Percentiles rank a stretch among this genome's conserved stretches.
Evolutionary conservation across 306 rosid species (phyloP).

Genomic region (Cercis canadensis): DNA sequence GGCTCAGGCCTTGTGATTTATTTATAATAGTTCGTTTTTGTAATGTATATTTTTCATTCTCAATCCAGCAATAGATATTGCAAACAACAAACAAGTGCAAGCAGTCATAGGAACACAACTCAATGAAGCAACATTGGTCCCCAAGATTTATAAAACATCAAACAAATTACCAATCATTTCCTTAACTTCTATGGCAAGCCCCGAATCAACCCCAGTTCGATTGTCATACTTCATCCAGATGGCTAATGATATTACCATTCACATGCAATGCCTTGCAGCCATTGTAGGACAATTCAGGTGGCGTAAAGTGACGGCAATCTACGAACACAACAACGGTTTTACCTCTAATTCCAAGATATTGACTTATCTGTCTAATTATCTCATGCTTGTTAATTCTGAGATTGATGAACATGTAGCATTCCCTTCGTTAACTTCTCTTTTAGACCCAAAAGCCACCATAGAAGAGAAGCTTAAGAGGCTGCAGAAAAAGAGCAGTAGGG

Average conservation of each 20-base stretch:
- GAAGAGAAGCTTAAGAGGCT: constrained; percentile 42
- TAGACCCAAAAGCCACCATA: constrained; percentile 30
- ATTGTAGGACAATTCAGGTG: constrained; percentile 45
- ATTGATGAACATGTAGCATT: constrained; percentile 37
- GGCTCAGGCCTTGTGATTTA: too few relatives aligned
- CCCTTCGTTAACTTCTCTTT: constrained; percentile 27
- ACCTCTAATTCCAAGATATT: background rate
- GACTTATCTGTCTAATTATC: constrained; percentile 41
- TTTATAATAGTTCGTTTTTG: too few relatives aligned
- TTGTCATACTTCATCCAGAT: constrained; percentile 39
- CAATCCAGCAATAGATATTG: background rate
- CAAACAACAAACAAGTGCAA: constrained; percentile 26
- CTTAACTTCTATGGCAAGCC: constrained; percentile 30
- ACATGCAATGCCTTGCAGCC: constrained; percentile 46
- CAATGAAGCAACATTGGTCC: constrained; percentile 36
- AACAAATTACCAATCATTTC: constrained; percentile 38
- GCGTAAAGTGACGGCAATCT: constrained; percentile 43
- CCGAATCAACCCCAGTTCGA: background rate
- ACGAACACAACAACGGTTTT: constrained; percentile 23
- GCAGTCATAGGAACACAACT: constrained; percentile 42
- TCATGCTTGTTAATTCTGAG: constrained; percentile 33
- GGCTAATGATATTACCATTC: constrained; percentile 36
- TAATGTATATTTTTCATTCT: too few relatives aligned
- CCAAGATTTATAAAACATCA: constrained; percentile 13
- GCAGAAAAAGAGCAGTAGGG: constrained; percentile 40